These are phyloP conservation scores for Lentinula raphanica DNA, from an alignment of 768 basidiomycete genomes.

Conservation along the genomic window DNA sequence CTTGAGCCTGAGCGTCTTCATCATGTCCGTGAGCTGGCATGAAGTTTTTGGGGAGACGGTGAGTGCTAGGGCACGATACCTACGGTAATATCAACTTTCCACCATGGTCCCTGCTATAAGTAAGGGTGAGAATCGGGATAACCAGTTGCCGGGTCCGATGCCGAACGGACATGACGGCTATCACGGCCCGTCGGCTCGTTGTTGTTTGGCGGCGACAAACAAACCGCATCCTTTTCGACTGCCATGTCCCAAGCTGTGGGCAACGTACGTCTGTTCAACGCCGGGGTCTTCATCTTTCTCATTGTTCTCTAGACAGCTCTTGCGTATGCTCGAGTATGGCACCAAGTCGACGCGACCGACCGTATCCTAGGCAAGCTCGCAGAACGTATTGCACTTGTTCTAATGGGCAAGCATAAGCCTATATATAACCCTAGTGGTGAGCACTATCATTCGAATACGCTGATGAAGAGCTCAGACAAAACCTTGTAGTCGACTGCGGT, in stretches of 20 bases:
- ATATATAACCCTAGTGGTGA: constrained; percentile 88
- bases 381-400: constrained; percentile 85
- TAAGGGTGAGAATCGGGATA: too few relatives aligned
- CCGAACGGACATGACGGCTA: background rate
- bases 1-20: background rate
- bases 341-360: constrained; percentile 87
- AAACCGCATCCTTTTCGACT: background rate
- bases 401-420: constrained; percentile 99
- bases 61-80: background rate
- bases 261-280: constrained; percentile 50
- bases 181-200: too few relatives aligned
- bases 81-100: background rate
- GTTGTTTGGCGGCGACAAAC: background rate
- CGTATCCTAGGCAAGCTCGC: constrained; percentile 94
- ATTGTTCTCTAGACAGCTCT: constrained; percentile 68
- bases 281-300: background rate
- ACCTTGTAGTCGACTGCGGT: constrained; percentile 78
- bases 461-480: background rate
- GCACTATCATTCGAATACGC: constrained; percentile 19
- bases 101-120: background rate
- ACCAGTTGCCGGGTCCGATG: constrained; percentile 7
- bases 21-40: background rate
- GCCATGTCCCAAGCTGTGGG: constrained; percentile 79
- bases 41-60: background rate
- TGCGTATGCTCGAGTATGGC: constrained; percentile 94